Conservation (phyloP, 2,329 filamentous ascomycete genomes). For the Ascosphaera acerosa region DNA sequence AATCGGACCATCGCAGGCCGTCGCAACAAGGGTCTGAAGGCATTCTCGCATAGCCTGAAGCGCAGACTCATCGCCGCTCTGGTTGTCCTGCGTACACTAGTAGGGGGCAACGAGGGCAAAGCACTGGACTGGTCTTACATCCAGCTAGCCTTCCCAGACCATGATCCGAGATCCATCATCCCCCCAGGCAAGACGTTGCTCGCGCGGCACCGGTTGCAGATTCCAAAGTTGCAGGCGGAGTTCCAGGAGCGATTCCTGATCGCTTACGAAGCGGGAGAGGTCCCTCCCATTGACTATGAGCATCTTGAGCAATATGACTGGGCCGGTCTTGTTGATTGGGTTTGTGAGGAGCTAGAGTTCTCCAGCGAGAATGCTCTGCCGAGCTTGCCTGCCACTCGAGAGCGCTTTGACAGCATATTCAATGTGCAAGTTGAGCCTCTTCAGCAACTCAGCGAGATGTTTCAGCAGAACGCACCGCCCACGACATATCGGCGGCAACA, state of each 20-base stretch:
- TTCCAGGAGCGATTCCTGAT: conserved; percentile 22
- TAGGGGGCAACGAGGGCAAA: conserved; percentile 19
- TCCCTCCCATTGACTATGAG: conserved; percentile 21
- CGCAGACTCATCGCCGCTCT: conserved; percentile 19
- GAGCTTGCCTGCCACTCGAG: conserved; percentile 19
- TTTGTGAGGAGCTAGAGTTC: conserved; percentile 16
- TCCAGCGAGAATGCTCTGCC: conserved; percentile 14
- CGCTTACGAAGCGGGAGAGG: conserved; percentile 19
- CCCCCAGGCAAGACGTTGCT: conserved; percentile 15
- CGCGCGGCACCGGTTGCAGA: conserved; percentile 14
- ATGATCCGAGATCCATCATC: conserved; percentile 15
- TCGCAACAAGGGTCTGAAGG: conserved; percentile 7
- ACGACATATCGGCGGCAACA: conserved; percentile 14
- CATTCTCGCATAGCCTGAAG: conserved; percentile 10
- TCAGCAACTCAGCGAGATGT: conserved; percentile 13
- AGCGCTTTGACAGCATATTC: conserved; percentile 18
- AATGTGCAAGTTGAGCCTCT: conserved; percentile 15
- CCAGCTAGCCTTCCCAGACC: conserved; percentile 16
- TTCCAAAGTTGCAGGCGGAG: conserved; percentile 21
- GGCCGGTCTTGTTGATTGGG: conserved; percentile 23
- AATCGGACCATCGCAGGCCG: conserved; percentile 5
- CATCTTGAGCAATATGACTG: conserved; percentile 22
- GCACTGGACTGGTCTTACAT: conserved; percentile 23
- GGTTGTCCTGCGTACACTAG: conserved; percentile 19
- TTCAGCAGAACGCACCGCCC: conserved; percentile 10